Conservation (phyloP, 108 stramenopile species). For the Cyclotella kingstonii region DNA sequence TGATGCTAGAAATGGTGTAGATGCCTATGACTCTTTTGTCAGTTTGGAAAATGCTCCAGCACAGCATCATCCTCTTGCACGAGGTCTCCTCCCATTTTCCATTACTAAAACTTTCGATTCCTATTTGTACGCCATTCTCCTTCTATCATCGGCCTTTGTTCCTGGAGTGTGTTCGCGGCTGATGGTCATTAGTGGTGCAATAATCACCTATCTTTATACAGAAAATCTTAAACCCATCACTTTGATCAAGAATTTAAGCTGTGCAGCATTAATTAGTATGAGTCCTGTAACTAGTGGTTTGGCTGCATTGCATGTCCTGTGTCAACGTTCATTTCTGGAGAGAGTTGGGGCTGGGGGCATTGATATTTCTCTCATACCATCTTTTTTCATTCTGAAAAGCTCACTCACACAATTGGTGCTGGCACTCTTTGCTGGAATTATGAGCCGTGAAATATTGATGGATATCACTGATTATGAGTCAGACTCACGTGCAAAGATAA, state of each 20-base stretch:
- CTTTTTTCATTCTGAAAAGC: slow-evolving; percentile 5
- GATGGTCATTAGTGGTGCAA: slow-evolving; percentile 53
- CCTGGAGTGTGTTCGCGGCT: slow-evolving; percentile 58
- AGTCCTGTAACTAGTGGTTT: slow-evolving; percentile 61
- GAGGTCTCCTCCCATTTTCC: slow-evolving; percentile 27
- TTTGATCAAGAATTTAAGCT: slow-evolving; percentile 74
- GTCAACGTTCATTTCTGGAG: background rate
- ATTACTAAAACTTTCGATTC: slow-evolving; percentile 48
- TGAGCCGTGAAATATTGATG: slow-evolving; percentile 73
- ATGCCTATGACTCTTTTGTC: too few relatives aligned
- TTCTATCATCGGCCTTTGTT: slow-evolving; percentile 52
- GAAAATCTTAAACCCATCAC: slow-evolving; percentile 72
- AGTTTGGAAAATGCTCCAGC: background rate
- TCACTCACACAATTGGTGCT: slow-evolving; percentile 25
- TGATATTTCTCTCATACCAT: slow-evolving; percentile 1
- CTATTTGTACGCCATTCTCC: slow-evolving; percentile 48
- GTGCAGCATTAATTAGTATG: slow-evolving; percentile 61
- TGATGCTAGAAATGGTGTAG: slow-evolving; percentile 59
- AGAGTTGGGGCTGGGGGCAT: background rate
- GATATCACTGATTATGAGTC: slow-evolving; percentile 63
- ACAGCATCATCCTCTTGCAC: slow-evolving; percentile 39
- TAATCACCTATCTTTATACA: slow-evolving; percentile 72
- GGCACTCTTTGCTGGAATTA: slow-evolving; percentile 44
- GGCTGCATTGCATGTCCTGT: slow-evolving; percentile 35
- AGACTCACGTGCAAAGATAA: slow-evolving; percentile 48